A percentile compares a stretch with the other conserved stretches of the same genome.
Evolutionary conservation across 2,329 filamentous ascomycete species (phyloP).

Genomic region (Rutstroemia sp.): DNA sequence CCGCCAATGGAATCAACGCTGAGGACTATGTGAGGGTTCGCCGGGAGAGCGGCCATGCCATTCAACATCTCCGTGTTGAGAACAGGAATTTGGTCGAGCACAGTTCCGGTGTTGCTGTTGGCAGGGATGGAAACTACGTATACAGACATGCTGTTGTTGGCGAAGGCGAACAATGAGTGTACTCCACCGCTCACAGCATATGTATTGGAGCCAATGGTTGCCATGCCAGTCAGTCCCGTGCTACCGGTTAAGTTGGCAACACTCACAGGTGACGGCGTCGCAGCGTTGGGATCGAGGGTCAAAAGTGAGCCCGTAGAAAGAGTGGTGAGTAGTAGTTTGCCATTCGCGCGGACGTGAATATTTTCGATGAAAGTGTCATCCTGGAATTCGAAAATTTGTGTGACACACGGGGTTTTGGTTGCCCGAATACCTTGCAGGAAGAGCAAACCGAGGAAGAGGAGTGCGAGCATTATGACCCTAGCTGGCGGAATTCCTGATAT

Average conservation of each 20-base stretch:
- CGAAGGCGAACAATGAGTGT: neutral
- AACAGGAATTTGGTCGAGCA: neutral
- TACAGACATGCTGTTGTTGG: neutral
- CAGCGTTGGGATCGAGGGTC: neutral
- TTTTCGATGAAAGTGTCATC: neutral
- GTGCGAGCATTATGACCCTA: neutral
- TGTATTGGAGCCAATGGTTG: neutral
- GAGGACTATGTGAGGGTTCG: neutral
- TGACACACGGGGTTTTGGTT: neutral
- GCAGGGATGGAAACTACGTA: neutral
- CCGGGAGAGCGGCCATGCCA: neutral
- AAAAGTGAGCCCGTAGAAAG: neutral
- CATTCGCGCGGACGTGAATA: neutral
- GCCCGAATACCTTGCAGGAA: neutral
- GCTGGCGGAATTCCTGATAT: no score
- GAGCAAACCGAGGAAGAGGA: neutral
- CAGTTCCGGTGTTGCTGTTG: neutral
- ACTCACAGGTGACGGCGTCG: neutral
- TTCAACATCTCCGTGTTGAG: neutral
- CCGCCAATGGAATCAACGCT: neutral
- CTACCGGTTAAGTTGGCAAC: neutral
- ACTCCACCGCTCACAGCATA: neutral
- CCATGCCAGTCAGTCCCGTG: neutral
- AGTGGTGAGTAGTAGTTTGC: neutral
- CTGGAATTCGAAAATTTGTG: neutral